Evolutionary conservation across 352 stramenopile species (phyloP).

Genomic region (Phytophthora boehmeriae): DNA sequence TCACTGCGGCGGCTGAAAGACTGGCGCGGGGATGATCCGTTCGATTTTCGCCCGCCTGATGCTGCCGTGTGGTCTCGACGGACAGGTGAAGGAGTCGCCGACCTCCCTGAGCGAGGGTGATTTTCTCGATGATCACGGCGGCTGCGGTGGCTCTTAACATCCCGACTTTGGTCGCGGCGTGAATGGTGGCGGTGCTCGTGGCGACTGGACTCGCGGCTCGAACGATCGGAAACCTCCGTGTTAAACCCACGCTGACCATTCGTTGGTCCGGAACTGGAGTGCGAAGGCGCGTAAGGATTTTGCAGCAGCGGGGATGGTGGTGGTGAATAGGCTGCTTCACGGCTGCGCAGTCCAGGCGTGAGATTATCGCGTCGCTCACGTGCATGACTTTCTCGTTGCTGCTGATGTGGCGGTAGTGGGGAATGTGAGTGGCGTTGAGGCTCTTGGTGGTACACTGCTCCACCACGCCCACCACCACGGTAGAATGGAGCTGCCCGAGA

Average conservation of each 20-base stretch:
- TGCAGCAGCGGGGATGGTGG: constrained; percentile 32
- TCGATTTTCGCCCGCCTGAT: constrained; percentile 36
- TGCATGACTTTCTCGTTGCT: constrained; percentile 29
- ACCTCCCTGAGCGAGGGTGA: constrained; percentile 34
- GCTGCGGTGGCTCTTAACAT: constrained; percentile 42
- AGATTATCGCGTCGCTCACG: constrained; percentile 30
- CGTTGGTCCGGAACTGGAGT: background rate
- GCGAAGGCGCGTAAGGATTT: constrained; percentile 7
- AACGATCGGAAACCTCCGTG: constrained; percentile 12
- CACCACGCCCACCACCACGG: constrained; percentile 16
- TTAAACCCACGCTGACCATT: constrained; percentile 22
- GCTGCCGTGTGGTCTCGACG: constrained; percentile 30
- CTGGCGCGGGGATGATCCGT: constrained; percentile 28
- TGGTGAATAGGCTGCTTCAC: constrained; percentile 31
- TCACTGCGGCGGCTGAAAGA: constrained; percentile 37
- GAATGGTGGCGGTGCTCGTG: constrained; percentile 36
- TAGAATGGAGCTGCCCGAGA: constrained; percentile 9
- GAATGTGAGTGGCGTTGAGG: constrained; percentile 21
- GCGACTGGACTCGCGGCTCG: constrained; percentile 27
- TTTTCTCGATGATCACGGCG: constrained; percentile 39
- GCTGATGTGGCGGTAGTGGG: constrained; percentile 14
- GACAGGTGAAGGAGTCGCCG: constrained; percentile 47
- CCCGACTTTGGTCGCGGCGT: constrained; percentile 27
- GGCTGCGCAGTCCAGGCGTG: constrained; percentile 15
- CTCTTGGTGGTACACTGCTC: constrained; percentile 25